Evolutionary conservation across 2,329 filamentous ascomycete species (phyloP), one percentile per base, ranked within the genome.

Genomic region (Sporothrix humicola): DNA sequence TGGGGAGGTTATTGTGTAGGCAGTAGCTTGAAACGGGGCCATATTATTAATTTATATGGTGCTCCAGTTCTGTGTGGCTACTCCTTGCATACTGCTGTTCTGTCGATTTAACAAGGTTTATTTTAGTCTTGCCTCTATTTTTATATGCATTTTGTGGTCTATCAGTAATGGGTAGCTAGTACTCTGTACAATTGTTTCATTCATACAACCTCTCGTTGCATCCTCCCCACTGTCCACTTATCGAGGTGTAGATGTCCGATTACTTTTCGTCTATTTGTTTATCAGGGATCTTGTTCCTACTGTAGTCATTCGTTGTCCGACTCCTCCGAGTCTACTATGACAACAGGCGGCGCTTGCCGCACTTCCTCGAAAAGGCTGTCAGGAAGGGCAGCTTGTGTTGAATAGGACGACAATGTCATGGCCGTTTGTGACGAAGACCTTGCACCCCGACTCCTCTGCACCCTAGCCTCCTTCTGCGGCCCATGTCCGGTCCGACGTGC

Each of bases 371-470:
- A 73, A 59, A 86, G 74, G 75, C 84, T 85, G 26, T 86, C 84
- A 12, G 87, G 84, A 73, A 89, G 79, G 80, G 87, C 78, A 20
- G 88, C 80, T 78, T 89, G 85, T 9, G 86, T 87, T 10, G 82
- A 84, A 15, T 80, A 77, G 6, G 80, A 17, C 52, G 74, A 76
- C 54, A 58, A 76, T 63, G 71, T 58, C 17, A 44, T 4, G 4
- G 48, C 2, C 6, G 23, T 52, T 20, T 56, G 61, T 10, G 54
- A 2, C 7, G 46, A n/a, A 52, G 23, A 69, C 13, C 3, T 37
- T 37, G 4, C 31, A 37, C 31, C 31, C 31, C 44, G 42, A 50
- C 31, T 52, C 12, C 54, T 72, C 54, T 59, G 68, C 1, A 23
- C 5, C 13, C 42, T 59, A 3, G 23, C 5, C 46, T n/a, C 46